Conservation (phyloP, 495 filamentous ascomycete genomes). For the Collariella sp. region DNA sequence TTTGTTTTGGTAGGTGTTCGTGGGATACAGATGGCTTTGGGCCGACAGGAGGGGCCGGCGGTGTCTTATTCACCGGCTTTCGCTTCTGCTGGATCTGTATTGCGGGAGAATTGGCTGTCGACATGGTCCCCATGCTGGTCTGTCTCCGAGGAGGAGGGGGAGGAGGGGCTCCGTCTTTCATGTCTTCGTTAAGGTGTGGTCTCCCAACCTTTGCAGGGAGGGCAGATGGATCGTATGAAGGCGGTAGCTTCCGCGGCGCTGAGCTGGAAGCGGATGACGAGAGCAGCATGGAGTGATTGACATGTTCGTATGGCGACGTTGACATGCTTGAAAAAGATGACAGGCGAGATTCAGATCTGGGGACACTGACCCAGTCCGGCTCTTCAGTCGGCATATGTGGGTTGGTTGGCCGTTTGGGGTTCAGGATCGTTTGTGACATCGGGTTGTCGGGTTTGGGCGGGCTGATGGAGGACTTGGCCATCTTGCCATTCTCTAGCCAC, state of each 20-base stretch:
- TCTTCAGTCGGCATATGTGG: constrained; percentile 63
- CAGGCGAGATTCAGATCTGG: constrained; percentile 38
- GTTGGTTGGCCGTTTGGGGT: constrained; percentile 67
- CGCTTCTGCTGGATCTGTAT: constrained; percentile 7
- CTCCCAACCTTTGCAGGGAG: constrained; percentile 35
- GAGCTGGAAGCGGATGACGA: constrained; percentile 36
- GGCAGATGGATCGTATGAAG: constrained; percentile 43
- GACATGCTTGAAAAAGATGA: constrained; percentile 38
- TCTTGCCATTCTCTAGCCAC: constrained; percentile 85
- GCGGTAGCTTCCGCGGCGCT: constrained; percentile 42
- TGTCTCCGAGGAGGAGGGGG: constrained; percentile 43
- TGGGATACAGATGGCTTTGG: constrained; percentile 24
- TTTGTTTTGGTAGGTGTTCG: constrained; percentile 30
- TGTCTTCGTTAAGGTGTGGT: constrained; percentile 30
- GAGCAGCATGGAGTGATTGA: constrained; percentile 37
- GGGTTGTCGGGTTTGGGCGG: constrained; percentile 47
- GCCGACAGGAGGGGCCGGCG: constrained; percentile 27
- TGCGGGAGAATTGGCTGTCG: constrained; percentile 1
- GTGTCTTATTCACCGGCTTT: constrained; percentile 16
- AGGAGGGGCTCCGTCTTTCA: constrained; percentile 32
- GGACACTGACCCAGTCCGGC: constrained; percentile 68
- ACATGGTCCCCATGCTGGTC: constrained; percentile 13
- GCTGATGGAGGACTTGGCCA: constrained; percentile 60
- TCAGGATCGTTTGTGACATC: constrained; percentile 48
- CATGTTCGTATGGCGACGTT: constrained; percentile 40